Percentiles rank a stretch among this genome's conserved stretches.
These are phyloP conservation scores for Daphne laureola DNA, from an alignment of 441 rosid species.

Conservation along the genomic window DNA sequence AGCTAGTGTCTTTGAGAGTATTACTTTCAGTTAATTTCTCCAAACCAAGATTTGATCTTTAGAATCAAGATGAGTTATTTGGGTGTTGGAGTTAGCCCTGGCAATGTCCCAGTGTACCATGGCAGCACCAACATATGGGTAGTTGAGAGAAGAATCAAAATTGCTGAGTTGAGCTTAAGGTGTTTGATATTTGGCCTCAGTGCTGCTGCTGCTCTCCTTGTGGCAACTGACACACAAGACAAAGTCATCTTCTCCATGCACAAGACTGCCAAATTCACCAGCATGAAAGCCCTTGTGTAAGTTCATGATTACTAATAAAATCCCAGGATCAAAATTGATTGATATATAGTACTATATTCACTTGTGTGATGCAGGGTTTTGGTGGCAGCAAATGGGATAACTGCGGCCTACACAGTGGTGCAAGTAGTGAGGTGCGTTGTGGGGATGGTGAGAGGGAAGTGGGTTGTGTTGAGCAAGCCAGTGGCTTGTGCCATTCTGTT, in stretches of 20 bases:
- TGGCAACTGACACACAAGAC: conserved; percentile 70
- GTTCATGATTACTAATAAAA: conserved; percentile 11
- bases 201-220: conserved; percentile 47
- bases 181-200: conserved; percentile 48
- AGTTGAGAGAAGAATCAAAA: conserved; percentile 53
- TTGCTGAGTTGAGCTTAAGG: conserved; percentile 69
- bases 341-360: too few relatives aligned
- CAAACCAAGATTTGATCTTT: neutral
- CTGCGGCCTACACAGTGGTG: conserved; percentile 59
- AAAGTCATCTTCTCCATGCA: conserved; percentile 58
- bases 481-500: conserved; percentile 85
- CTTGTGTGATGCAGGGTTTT: conserved; percentile 44
- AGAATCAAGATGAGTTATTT: conserved; percentile 39
- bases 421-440: conserved; percentile 66
- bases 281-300: conserved; percentile 91
- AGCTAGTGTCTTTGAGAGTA: neutral
- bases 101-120: conserved; percentile 51
- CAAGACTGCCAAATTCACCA: conserved; percentile 68
- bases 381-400: conserved; percentile 65
- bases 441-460: conserved; percentile 42
- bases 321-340: too few relatives aligned
- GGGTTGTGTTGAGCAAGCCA: conserved; percentile 57
- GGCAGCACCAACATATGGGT: conserved; percentile 40
- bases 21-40: neutral
- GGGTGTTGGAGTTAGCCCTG: conserved; percentile 62